Percentiles rank a stretch among this genome's conserved stretches.
Conservation (phyloP, 1,284 basidiomycete genomes). For the Microbotryum violaceum region DNA sequence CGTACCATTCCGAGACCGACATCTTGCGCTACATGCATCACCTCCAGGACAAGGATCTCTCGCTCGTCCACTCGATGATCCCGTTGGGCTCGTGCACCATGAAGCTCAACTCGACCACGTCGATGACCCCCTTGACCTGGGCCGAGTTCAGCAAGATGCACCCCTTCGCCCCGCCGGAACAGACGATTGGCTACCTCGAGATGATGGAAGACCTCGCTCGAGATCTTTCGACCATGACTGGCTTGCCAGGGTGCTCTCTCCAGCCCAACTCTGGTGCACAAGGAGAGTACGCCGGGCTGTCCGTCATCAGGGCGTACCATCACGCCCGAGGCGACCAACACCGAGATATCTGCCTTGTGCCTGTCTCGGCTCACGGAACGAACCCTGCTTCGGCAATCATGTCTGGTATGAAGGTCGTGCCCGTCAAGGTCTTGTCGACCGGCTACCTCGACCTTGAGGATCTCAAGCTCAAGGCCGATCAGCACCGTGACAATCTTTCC, state of each 20-base stretch:
- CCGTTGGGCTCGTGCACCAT: conserved; percentile 67
- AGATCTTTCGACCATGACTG: conserved; percentile 88
- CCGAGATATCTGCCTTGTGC: conserved; percentile 88
- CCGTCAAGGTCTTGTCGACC: conserved; percentile 78
- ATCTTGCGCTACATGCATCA: conserved; percentile 86
- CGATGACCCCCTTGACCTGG: conserved; percentile 93
- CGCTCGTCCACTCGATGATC: conserved; percentile 93
- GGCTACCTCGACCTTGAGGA: conserved; percentile 86
- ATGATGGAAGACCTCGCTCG: conserved; percentile 84
- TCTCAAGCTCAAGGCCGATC: conserved; percentile 75
- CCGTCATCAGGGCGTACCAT: conserved; percentile 89
- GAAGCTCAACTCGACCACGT: conserved; percentile 88
- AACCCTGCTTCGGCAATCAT: conserved; percentile 93
- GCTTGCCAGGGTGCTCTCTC: conserved; percentile 86
- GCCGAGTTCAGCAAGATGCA: conserved; percentile 84
- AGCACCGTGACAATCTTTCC: conserved; percentile 84
- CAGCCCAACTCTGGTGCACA: conserved; percentile 97
- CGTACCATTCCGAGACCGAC: conserved; percentile 94
- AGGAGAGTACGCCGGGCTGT: conserved; percentile 90
- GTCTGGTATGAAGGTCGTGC: conserved; percentile 92
- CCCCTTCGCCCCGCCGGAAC: conserved; percentile 84
- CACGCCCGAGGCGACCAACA: conserved; percentile 76
- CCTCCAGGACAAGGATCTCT: conserved; percentile 88
- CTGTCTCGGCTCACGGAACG: conserved; percentile 90
- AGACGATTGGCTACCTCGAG: conserved; percentile 77